Percentiles rank a stretch among this genome's conserved stretches.
These are phyloP conservation scores for Zygotorulaspora danielsina DNA, from an alignment of 805 yeast species.

Conservation along the genomic window DNA sequence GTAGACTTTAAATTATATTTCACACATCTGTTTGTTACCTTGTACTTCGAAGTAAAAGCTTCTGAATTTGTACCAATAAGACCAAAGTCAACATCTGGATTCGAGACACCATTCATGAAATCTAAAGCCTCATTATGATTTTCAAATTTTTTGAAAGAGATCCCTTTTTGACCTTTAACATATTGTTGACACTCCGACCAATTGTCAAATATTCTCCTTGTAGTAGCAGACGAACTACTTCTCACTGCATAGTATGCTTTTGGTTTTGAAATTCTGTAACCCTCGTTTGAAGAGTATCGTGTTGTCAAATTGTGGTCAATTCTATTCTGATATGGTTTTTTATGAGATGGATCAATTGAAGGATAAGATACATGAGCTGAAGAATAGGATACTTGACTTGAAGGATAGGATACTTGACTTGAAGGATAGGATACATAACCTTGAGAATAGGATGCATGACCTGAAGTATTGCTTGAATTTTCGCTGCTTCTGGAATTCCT, in stretches of 20 bases:
- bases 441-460: neutral
- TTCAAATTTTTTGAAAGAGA: conserved; percentile 43
- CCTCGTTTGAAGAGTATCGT: neutral
- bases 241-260: conserved; percentile 34
- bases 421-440: neutral
- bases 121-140: conserved; percentile 34
- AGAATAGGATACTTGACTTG: neutral
- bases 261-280: neutral
- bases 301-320: neutral
- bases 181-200: conserved; percentile 37
- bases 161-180: conserved; percentile 35
- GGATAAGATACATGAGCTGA: neutral
- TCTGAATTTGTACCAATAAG: conserved; percentile 17
- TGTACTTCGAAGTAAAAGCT: conserved; percentile 15
- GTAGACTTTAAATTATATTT: conserved; percentile 11
- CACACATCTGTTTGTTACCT: neutral
- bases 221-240: conserved; percentile 26
- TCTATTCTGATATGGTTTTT: too few species aligned
- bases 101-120: conserved; percentile 26
- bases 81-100: conserved; percentile 18
- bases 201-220: conserved; percentile 26
- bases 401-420: neutral
- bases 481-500: neutral
- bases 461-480: neutral
- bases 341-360: neutral